Base-by-base conservation (phyloP, 768 basidiomycete genomes). In the Hemileccinum impolitum region DNA sequence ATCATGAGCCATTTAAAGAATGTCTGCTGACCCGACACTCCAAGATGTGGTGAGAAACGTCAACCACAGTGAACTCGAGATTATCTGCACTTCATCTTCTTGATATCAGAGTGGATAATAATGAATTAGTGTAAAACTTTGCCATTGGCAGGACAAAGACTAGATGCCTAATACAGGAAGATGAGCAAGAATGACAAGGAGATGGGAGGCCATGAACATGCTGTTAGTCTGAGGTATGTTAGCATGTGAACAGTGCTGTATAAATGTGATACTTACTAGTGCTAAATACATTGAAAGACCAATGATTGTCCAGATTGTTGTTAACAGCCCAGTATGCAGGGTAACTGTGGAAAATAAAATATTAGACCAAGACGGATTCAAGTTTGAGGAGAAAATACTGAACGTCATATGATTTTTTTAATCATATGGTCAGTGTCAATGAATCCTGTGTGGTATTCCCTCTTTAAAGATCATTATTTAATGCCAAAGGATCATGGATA, bases 281-380 rank as follows among this genome's bases (percentile, higher is more conserved):
- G 51, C 60, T 43, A 68, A 10, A 45, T 63, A 71, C 42, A 61
- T 30, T 3, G 63, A 54, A 23, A 71, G 60, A 38, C 70, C 69
- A 14, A 63, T 17, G 4, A 65, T 53, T 12, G 73, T 67, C 59
- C 64, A 69, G 17, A 74, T 43, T 23, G 71, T 54, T n/a, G 73
- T 75, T 12, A 74, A 31, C 9, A 69, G 25, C 28, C 74, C 72
- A 0, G 70, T 74, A 30, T 74, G 72, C 11, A 74, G 52, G 4
- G 72, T 72, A 31, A 72, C 71, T 73, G 45, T 14, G 19, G 21
- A 18, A 30, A 37, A n/a, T n/a, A n/a, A n/a, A n/a, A 4, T 3
- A 30, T 46, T 23, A 51, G 18, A 28, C 28, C 17, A 10, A 14
- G 31, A 50, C 25, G 19, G 5, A 8, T 26, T 34, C 30, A 23